These are phyloP conservation scores for Auricularia sp. DNA, from an alignment of 768 basidiomycete genomes.

Conservation along the genomic window DNA sequence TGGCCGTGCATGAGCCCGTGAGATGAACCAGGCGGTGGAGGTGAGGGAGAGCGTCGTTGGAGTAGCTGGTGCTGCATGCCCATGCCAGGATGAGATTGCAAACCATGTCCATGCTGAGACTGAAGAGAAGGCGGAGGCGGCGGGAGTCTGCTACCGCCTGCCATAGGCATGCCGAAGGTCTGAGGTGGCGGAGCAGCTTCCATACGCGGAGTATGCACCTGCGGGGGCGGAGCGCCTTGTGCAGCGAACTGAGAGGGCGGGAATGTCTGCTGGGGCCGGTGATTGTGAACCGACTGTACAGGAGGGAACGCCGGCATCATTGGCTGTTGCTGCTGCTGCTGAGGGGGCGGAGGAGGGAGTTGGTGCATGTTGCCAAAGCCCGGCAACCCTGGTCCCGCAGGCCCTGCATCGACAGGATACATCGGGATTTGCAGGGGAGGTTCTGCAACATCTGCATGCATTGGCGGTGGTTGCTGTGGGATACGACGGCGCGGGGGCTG, in stretches of 20 bases:
- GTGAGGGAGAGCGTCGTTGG: not conserved
- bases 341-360: slow-evolving; percentile 7
- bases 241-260: not conserved
- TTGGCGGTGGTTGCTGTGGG: not conserved
- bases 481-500: not conserved
- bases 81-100: not conserved
- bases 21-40: not conserved
- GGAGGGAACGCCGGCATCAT: slow-evolving; percentile 2
- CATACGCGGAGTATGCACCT: not conserved
- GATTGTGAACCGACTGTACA: not conserved
- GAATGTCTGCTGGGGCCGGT: slow-evolving; percentile 7
- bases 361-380: not conserved
- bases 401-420: not conserved
- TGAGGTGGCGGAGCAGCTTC: not conserved
- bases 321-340: slow-evolving; percentile 5
- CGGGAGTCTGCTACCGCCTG: not conserved
- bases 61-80: not conserved
- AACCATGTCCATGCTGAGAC: not conserved
- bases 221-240: not conserved
- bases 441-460: not conserved
- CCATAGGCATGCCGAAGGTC: not conserved
- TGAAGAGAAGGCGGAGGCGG: not conserved
- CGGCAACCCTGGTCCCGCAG: not conserved
- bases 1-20: not conserved
- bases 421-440: not conserved